A percentile compares a stretch with the other conserved stretches of the same genome.
Conservation (phyloP, 148 eudicot species). For the Polygonum aviculare region DNA sequence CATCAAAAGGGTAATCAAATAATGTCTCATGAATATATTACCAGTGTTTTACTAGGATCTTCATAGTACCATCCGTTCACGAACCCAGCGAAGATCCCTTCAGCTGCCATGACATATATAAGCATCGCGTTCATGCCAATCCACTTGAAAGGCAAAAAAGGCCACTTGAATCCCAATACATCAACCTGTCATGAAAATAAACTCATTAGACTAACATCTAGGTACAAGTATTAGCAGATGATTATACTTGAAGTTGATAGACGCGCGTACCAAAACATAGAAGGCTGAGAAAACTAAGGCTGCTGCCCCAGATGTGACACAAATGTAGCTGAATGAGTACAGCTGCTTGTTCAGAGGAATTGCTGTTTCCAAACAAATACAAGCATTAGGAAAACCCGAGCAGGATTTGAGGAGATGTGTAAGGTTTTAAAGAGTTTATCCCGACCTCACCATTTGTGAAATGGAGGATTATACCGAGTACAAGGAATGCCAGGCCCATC, state of each 20-base stretch:
- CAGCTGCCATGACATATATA: conserved; percentile 90
- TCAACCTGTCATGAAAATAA: conserved; percentile 45
- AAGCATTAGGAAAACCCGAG: neutral
- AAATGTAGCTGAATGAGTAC: conserved; percentile 79
- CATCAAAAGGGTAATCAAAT: neutral
- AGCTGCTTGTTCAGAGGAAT: conserved; percentile 87
- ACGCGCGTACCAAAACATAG: conserved; percentile 45
- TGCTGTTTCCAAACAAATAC: conserved; percentile 38
- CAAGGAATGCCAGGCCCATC: conserved; percentile 51
- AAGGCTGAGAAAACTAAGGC: conserved; percentile 64
- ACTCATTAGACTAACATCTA: neutral
- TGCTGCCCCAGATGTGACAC: conserved; percentile 71
- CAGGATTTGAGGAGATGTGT: neutral
- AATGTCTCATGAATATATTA: conserved; percentile 12
- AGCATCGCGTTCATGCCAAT: conserved; percentile 99
- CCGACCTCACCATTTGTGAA: conserved; percentile 53
- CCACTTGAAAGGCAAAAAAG: conserved; percentile 77
- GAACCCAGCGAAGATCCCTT: conserved; percentile 70
- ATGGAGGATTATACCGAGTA: conserved; percentile 57
- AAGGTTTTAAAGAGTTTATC: conserved; percentile 11
- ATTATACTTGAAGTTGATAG: neutral
- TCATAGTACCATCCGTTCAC: conserved; percentile 88
- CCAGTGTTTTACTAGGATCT: conserved; percentile 64
- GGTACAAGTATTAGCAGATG: neutral
- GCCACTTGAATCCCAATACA: conserved; percentile 31